Percentiles rank a stretch among this genome's conserved stretches.
phyloP scores from a whole-genome alignment of 177 flowering plant species.

The Vitis hybrid region DNA sequence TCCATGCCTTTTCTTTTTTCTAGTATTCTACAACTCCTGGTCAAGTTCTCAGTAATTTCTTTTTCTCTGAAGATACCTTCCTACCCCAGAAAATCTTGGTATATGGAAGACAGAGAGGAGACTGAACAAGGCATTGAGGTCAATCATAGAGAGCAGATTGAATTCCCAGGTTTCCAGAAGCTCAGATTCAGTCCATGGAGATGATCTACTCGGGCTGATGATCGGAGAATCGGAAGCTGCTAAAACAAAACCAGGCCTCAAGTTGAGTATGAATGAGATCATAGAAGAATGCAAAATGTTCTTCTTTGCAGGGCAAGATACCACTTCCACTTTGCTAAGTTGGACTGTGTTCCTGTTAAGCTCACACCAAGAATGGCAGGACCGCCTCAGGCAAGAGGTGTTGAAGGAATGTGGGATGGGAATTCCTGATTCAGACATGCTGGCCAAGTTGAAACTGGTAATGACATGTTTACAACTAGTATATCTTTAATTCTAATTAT shows the following conservation, averaged over 20 bases:
- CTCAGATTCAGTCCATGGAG: constrained; percentile 3
- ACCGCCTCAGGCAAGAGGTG: constrained; percentile 16
- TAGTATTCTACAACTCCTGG: too few species aligned
- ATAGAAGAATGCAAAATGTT: constrained; percentile 21
- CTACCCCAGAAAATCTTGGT: constrained; percentile 12
- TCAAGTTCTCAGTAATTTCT: too few species aligned
- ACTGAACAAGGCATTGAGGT: constrained; percentile 8
- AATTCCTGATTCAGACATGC: constrained; percentile 19
- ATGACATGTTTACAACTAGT: not conserved
- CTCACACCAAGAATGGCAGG: constrained; percentile 20
- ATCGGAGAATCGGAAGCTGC: constrained; percentile 1
- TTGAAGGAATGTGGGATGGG: constrained; percentile 15
- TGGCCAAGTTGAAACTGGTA: constrained; percentile 25
- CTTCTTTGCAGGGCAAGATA: constrained; percentile 21
- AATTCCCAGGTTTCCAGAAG: not conserved
- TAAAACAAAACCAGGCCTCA: not conserved
- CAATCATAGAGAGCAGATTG: constrained; percentile 11
- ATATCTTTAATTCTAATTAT: not conserved
- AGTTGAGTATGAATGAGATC: constrained; percentile 17
- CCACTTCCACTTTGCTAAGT: constrained; percentile 17
- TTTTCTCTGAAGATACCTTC: constrained; percentile 15
- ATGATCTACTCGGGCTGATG: constrained; percentile 18
- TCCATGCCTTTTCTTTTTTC: too few species aligned
- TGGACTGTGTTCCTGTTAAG: constrained; percentile 16
- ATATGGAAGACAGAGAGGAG: constrained; percentile 18